A percentile compares a stretch with the other conserved stretches of the same genome.
phyloP scores from a whole-genome alignment of 768 basidiomycete genomes.

The Trametes gibbosa region DNA sequence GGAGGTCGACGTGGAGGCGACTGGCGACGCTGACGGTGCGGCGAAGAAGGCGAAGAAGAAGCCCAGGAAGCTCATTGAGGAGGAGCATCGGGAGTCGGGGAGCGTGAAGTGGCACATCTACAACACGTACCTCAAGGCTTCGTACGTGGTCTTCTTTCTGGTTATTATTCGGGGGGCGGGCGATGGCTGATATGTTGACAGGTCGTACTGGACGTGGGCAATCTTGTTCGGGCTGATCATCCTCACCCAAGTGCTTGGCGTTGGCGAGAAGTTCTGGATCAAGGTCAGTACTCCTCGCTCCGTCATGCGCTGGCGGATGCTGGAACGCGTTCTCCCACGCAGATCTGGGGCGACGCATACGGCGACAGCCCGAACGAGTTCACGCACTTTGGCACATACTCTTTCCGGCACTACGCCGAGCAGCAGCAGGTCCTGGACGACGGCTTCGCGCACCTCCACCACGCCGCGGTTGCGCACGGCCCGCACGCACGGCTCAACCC shows the following conservation, averaged over 20 bases:
- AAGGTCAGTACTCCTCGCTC: slow-evolving; percentile 40
- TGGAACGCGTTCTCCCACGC: neutral
- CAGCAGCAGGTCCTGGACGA: slow-evolving; percentile 27
- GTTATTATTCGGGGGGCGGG: too few species aligned
- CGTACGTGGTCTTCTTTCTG: slow-evolving; percentile 47
- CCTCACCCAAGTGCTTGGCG: slow-evolving; percentile 43
- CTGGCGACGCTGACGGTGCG: slow-evolving; percentile 24
- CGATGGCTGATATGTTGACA: slow-evolving; percentile 21
- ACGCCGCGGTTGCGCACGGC: slow-evolving; percentile 14
- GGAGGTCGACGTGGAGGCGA: slow-evolving; percentile 28
- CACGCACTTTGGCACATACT: neutral
- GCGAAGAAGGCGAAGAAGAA: slow-evolving; percentile 47
- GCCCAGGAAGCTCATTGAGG: slow-evolving; percentile 72
- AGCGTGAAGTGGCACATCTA: slow-evolving; percentile 76
- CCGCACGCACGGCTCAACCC: neutral
- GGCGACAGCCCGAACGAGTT: slow-evolving; percentile 11
- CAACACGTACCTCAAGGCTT: slow-evolving; percentile 64
- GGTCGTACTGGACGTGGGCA: slow-evolving; percentile 68
- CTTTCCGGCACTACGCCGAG: slow-evolving; percentile 17
- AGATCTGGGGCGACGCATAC: slow-evolving; percentile 73
- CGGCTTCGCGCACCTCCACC: slow-evolving; percentile 25
- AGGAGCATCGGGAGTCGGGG: slow-evolving; percentile 78
- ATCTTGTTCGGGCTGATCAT: slow-evolving; percentile 50
- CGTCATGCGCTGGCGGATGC: too few species aligned
- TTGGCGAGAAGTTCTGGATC: slow-evolving; percentile 73